Base-by-base conservation (phyloP, 148 eudicot species). In the Spergularia marina region DNA sequence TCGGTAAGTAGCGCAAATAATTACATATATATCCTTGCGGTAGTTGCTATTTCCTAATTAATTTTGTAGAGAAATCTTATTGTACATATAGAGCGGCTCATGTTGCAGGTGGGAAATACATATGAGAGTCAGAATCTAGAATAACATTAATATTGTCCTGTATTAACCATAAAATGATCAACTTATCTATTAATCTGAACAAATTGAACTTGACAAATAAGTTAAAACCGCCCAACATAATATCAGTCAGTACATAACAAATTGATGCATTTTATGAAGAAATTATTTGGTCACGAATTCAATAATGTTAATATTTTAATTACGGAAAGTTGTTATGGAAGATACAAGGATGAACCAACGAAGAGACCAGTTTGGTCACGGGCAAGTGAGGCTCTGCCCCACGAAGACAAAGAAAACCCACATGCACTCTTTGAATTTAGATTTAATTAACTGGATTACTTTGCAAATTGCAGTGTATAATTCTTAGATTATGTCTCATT, bases 361-460 rank as follows among this genome's bases (percentile, higher is more conserved):
- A 44, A 44, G 1, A 44, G 49, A 9, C 49, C 49, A 44, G 7
- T 44, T 47, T 49, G 55, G 5, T 70, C 59, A 70, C 73, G 73
- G 44, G 61, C 58, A 70, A 10, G 36, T 30, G 36, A 30, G 36
- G 36, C 36, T 30, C 36, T 30, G 36, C 36, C 36, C 61, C 10
- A 15, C 74, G n/a, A 56, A 15, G 74, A 71, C 74, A 34, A 56
- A 71, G 13, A 20, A 71, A 12, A 41, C 9, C 51, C 74, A 71
- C 74, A 36, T 71, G 74, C 23, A 30, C 23, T 16, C 15, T 71
- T 71, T 16, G 25, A n/a, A 55, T 30, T 30, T 30, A 30, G 36
- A 71, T 40, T 16, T 44, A 44, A 67, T 55, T 69, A 4, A 12
- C 41, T 65, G 14, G 14, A n/a, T n/a, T 51, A 49, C 7, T 39